phyloP scores from a whole-genome alignment of 2,329 filamentous ascomycete genomes.

The Aureobasidium zeae region DNA sequence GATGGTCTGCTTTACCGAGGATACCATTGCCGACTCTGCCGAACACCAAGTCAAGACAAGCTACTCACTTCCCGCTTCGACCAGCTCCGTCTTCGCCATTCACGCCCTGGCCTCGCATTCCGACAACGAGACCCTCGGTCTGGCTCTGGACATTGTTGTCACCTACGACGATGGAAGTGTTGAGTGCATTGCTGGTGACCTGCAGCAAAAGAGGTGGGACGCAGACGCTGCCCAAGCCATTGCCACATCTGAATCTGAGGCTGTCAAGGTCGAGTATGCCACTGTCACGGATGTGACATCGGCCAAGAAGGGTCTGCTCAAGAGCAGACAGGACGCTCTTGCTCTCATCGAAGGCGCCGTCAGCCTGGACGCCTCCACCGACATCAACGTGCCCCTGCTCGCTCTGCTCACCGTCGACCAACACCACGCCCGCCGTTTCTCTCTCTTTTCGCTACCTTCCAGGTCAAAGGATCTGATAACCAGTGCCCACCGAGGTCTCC shows the following conservation, averaged over 20 bases:
- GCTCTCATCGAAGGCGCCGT: conserved; percentile 29
- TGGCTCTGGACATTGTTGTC: conserved; percentile 21
- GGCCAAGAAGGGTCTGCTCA: conserved; percentile 36
- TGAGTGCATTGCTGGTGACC: conserved; percentile 25
- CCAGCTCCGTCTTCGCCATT: conserved; percentile 32
- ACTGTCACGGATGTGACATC: conserved; percentile 27
- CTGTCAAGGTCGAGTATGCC: conserved; percentile 21
- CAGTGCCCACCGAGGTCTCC: conserved; percentile 16
- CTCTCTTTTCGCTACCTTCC: conserved; percentile 15
- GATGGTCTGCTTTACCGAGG: conserved; percentile 47
- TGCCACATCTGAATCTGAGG: background rate
- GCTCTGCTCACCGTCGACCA: conserved; percentile 25
- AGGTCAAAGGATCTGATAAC: conserved; percentile 17
- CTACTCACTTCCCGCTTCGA: conserved; percentile 8
- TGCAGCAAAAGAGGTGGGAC: conserved; percentile 22
- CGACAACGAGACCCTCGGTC: conserved; percentile 3
- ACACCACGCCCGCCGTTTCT: conserved; percentile 3
- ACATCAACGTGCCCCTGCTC: conserved; percentile 30
- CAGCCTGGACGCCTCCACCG: conserved; percentile 23
- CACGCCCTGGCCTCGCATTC: conserved; percentile 21
- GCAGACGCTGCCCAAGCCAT: background rate
- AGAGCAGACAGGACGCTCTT: conserved; percentile 36
- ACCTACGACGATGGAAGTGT: conserved; percentile 25
- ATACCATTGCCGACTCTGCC: conserved; percentile 28
- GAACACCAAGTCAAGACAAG: conserved; percentile 23